Evolutionary conservation across 2,329 filamentous ascomycete species (phyloP).

Genomic region (Neopestalotiopsis sp.): DNA sequence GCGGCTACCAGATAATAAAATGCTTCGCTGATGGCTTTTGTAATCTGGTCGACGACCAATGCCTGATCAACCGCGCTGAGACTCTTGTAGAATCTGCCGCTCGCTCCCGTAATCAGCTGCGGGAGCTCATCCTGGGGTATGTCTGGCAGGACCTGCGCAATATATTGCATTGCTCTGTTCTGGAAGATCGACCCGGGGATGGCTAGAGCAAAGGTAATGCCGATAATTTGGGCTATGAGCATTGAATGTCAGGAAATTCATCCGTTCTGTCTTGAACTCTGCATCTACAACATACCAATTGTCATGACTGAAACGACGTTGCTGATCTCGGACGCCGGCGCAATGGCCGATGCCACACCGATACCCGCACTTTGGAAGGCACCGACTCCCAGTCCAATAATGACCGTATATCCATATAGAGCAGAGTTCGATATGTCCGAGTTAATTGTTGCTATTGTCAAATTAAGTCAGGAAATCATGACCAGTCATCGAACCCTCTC

Average conservation of each 20-base stretch:
- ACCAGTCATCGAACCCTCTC: too few relatives aligned
- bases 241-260: not conserved
- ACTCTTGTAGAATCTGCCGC: slow-evolving; percentile 17
- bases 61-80: slow-evolving; percentile 9
- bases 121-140: not conserved
- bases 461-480: not conserved
- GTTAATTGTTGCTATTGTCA: slow-evolving; percentile 16
- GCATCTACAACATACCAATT: slow-evolving; percentile 14
- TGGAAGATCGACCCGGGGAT: slow-evolving; percentile 21
- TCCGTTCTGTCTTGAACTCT: too few relatives aligned
- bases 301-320: slow-evolving; percentile 22
- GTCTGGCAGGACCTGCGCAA: slow-evolving; percentile 14
- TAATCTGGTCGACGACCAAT: slow-evolving; percentile 21
- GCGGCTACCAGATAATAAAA: slow-evolving; percentile 19
- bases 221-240: slow-evolving; percentile 19
- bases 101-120: slow-evolving; percentile 19
- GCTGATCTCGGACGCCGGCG: slow-evolving; percentile 19
- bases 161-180: slow-evolving; percentile 19
- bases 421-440: slow-evolving; percentile 10
- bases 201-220: slow-evolving; percentile 18
- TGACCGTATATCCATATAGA: slow-evolving; percentile 22
- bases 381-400: slow-evolving; percentile 21
- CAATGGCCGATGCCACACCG: slow-evolving; percentile 17
- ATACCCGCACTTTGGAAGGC: slow-evolving; percentile 21
- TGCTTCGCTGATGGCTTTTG: slow-evolving; percentile 16